Base-by-base conservation (phyloP, 116 monocot genomes). In the Phalaenopsis hybrid region DNA sequence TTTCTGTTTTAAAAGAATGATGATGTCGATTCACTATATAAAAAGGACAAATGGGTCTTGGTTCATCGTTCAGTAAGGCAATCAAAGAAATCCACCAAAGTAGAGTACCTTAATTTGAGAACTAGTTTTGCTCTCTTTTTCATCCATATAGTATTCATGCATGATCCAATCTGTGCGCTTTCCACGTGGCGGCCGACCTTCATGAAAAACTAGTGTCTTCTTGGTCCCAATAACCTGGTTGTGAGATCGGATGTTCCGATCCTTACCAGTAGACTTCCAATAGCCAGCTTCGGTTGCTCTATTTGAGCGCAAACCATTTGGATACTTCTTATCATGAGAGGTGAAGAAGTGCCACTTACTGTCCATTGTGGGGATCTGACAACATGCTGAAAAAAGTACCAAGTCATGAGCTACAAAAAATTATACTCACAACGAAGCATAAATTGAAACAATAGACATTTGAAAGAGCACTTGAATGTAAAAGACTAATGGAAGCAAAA, bases 291-390 rank as follows among this genome's bases (percentile, higher is more conserved):
- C 79, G 10, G 98, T 98, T 0, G 98, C 93, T 84, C 98, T 90
- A 49, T 98, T 98, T 70, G 89, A 81, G 18, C 98, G 93, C 28
- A 78, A 83, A 55, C 98, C 95, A 79, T 86, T 93, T 4, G 95
- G 95, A 81, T 98, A 98, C 81, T 98, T 98, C 72, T 84, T 86
- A 78, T 95, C 95, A 48, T 89, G 82, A 28, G 83, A 81, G 33
- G 85, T 84, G 85, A 98, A 98, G 84, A 98, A 98, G 81, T 98
- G 93, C 98, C 98, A 98, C 72, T 91, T 93, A 79, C 86, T 82
- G 67, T 96, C 96, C 74, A 74, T 86, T 31, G 87, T 91, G 5
- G 86, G 89, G 4, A 91, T 76, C 6, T 77, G 81, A 28, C 89
- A 90, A 85, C 88, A 90, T 33, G 86, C 96, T 93, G 82, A 59